These are phyloP conservation scores for Dissophora ornata DNA, from an alignment of 192 early-diverging fungal species.

Conservation along the genomic window DNA sequence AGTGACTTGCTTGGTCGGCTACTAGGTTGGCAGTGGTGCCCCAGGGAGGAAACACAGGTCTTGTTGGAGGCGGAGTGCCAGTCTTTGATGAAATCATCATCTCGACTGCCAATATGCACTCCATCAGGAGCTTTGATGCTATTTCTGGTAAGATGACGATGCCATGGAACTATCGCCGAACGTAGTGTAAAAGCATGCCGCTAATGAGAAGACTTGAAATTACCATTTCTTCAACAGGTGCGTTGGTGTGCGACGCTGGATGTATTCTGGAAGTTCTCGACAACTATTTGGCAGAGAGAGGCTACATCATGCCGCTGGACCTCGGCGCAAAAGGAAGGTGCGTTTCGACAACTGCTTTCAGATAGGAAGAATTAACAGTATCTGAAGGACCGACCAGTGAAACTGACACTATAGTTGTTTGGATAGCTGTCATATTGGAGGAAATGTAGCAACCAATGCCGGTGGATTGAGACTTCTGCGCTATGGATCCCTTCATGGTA, in stretches of 20 bases:
- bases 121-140: constrained; percentile 77
- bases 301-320: constrained; percentile 95
- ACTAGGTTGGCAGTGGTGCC: constrained; percentile 89
- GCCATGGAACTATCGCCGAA: no score
- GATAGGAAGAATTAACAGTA: neutral
- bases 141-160: constrained; percentile 60
- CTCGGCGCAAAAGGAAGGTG: constrained; percentile 84
- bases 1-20: no score
- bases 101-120: constrained; percentile 83
- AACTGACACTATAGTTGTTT: neutral
- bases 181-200: no score
- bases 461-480: constrained; percentile 95
- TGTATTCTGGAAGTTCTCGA: constrained; percentile 93
- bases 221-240: no score
- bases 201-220: no score
- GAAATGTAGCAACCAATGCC: constrained; percentile 99
- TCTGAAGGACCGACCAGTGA: neutral
- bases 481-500: constrained; percentile 96
- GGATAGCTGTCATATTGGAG: constrained; percentile 95
- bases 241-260: constrained; percentile 91
- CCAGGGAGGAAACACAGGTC: constrained; percentile 98
- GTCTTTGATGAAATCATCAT: constrained; percentile 97
- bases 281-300: constrained; percentile 83
- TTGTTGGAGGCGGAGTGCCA: constrained; percentile 95
- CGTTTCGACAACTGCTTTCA: neutral